Conservation (phyloP, 2,329 filamentous ascomycete genomes). For the Venturia nashicola region DNA sequence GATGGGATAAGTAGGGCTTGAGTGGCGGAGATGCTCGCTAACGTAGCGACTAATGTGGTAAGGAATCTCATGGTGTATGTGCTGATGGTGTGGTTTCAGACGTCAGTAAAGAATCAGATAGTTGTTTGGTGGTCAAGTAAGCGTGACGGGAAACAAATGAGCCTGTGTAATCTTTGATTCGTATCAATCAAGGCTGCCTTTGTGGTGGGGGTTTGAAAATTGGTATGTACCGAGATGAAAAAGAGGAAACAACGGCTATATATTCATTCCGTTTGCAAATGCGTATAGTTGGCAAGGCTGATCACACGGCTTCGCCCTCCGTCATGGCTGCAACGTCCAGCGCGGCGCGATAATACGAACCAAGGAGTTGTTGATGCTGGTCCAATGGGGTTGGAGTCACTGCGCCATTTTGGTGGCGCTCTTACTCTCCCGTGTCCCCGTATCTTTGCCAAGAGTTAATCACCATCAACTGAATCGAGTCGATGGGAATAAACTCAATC, state of each 20-base stretch:
- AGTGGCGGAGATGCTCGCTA: slow-evolving; percentile 3
- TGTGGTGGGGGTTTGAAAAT: background rate
- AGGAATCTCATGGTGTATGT: slow-evolving; percentile 10
- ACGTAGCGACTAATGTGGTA: background rate
- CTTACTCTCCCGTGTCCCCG: background rate
- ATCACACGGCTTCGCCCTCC: background rate
- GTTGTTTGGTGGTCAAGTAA: background rate
- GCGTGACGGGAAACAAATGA: background rate
- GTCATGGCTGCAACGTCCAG: background rate
- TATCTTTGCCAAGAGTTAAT: background rate
- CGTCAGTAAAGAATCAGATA: background rate
- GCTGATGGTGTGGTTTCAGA: background rate
- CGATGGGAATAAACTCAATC: background rate
- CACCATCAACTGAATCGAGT: background rate
- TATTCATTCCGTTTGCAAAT: background rate
- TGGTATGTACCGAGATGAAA: background rate
- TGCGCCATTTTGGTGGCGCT: background rate
- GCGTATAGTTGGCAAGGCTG: background rate
- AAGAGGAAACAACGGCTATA: background rate
- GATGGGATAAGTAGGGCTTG: slow-evolving; percentile 10
- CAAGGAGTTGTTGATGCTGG: background rate
- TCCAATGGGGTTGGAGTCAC: background rate
- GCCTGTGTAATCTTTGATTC: background rate
- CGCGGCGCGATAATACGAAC: background rate
- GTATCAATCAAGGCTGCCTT: background rate